A percentile compares a stretch with the other conserved stretches of the same genome.
These are phyloP conservation scores for Ophiostoma tasmaniense DNA, from an alignment of 2,329 filamentous ascomycete species.

Conservation along the genomic window DNA sequence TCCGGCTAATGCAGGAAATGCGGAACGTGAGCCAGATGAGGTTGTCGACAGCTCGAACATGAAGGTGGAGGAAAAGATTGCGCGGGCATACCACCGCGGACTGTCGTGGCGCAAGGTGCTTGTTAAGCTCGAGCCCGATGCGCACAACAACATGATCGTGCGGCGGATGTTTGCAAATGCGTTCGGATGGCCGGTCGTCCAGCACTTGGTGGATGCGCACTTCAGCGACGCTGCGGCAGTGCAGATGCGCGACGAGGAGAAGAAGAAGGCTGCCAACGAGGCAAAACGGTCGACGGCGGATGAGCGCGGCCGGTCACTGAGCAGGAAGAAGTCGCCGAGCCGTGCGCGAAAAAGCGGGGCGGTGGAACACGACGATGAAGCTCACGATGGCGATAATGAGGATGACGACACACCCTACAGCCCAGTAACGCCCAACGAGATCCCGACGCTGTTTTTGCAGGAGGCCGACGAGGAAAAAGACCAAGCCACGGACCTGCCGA, in stretches of 20 bases:
- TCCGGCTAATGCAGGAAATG: constrained; percentile 32
- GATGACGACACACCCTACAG: background rate
- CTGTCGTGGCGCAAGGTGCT: constrained; percentile 95
- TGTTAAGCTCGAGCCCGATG: constrained; percentile 89
- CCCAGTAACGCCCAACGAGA: background rate
- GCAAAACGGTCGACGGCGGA: background rate
- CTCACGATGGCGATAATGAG: constrained; percentile 1
- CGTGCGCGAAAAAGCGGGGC: background rate
- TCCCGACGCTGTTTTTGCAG: background rate
- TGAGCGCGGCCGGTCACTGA: background rate
- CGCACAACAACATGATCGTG: constrained; percentile 97
- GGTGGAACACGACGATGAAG: background rate
- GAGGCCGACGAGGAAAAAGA: background rate
- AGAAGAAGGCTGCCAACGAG: background rate
- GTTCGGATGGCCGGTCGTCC: constrained; percentile 93
- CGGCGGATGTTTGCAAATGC: constrained; percentile 95
- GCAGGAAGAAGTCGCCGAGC: background rate
- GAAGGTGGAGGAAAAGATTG: constrained; percentile 96
- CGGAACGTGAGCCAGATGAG: constrained; percentile 37
- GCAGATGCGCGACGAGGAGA: constrained; percentile 51
- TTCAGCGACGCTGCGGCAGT: constrained; percentile 69
- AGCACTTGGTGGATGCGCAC: constrained; percentile 90
- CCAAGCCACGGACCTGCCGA: constrained; percentile 11
- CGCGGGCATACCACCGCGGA: constrained; percentile 84
- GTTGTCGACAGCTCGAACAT: constrained; percentile 57